phyloP scores from a whole-genome alignment of 805 yeast genomes.

The Candida methanosorbosa region DNA sequence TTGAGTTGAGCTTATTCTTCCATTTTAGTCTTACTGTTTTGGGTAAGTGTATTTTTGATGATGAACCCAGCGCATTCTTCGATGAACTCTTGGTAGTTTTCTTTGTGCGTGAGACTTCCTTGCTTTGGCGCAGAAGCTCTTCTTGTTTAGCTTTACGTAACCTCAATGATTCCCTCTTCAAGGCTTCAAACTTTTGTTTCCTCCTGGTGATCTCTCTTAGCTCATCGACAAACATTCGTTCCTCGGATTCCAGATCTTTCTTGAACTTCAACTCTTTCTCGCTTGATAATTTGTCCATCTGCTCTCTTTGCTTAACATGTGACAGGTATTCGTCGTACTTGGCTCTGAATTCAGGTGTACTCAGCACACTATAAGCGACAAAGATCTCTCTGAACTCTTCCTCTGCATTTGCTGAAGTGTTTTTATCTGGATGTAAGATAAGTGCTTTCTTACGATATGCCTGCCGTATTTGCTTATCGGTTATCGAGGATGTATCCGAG shows the following conservation, averaged over 20 bases:
- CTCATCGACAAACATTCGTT: slow-evolving; percentile 16
- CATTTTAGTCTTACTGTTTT: slow-evolving; percentile 29
- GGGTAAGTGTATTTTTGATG: background rate
- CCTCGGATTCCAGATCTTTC: slow-evolving; percentile 22
- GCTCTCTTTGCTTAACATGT: background rate
- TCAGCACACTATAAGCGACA: slow-evolving; percentile 18
- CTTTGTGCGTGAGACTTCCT: background rate
- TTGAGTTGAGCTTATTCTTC: slow-evolving; percentile 33
- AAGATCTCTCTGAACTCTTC: slow-evolving; percentile 19
- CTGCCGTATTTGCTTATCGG: slow-evolving; percentile 12
- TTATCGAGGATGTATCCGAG: background rate
- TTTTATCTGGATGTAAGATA: slow-evolving; percentile 26
- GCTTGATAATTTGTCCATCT: slow-evolving; percentile 1
- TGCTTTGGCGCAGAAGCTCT: slow-evolving; percentile 1
- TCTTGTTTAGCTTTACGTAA: slow-evolving; percentile 7
- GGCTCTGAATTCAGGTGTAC: slow-evolving; percentile 7
- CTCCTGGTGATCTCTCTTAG: slow-evolving; percentile 2
- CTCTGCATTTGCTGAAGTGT: slow-evolving; percentile 17
- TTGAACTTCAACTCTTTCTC: slow-evolving; percentile 10
- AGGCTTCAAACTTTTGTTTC: slow-evolving; percentile 8
- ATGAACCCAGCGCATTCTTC: background rate
- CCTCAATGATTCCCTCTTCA: slow-evolving; percentile 11
- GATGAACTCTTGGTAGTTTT: background rate
- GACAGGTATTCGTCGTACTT: slow-evolving; percentile 15
- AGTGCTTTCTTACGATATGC: slow-evolving; percentile 24